These are phyloP conservation scores for Rhazya stricta DNA, from an alignment of 257 asterid species.

Conservation along the genomic window DNA sequence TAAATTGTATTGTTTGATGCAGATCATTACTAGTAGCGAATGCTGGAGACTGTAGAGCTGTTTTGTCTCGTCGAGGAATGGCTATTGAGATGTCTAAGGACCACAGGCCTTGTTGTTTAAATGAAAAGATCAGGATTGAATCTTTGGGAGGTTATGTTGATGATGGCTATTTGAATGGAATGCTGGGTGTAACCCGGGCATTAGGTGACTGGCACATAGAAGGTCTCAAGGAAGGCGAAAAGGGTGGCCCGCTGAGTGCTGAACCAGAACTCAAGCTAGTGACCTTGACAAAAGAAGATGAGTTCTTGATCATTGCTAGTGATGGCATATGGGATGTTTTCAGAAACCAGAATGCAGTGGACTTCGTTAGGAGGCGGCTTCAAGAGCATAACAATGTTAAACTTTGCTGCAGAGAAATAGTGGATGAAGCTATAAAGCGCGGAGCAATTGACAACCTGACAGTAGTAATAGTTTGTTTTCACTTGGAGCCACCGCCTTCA, in stretches of 20 bases:
- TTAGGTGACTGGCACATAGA: constrained; percentile 90
- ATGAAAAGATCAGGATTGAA: constrained; percentile 62
- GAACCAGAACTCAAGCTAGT: constrained; percentile 75
- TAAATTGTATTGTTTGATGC: constrained; percentile 8
- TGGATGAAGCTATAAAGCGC: constrained; percentile 76
- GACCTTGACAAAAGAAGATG: constrained; percentile 74
- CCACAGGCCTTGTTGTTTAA: constrained; percentile 63
- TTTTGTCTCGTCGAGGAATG: constrained; percentile 64
- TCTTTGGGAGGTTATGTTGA: constrained; percentile 74
- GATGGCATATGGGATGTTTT: constrained; percentile 91
- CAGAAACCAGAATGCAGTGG: constrained; percentile 82
- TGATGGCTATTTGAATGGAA: constrained; percentile 71
- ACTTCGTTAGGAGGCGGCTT: constrained; percentile 65
- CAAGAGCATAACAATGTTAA: constrained; percentile 76
- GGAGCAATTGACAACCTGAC: constrained; percentile 76
- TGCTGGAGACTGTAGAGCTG: constrained; percentile 94
- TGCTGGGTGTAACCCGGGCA: constrained; percentile 76
- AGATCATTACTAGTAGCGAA: constrained; percentile 91
- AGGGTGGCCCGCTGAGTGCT: constrained; percentile 74
- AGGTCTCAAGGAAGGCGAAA: constrained; percentile 64
- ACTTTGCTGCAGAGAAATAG: constrained; percentile 70
- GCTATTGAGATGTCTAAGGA: constrained; percentile 87
- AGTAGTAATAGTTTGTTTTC: constrained; percentile 71
- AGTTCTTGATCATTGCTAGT: constrained; percentile 78
- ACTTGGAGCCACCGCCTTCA: constrained; percentile 59